These are phyloP conservation scores for Clonostachys byssicola DNA, from an alignment of 2,329 filamentous ascomycete species.

Conservation along the genomic window DNA sequence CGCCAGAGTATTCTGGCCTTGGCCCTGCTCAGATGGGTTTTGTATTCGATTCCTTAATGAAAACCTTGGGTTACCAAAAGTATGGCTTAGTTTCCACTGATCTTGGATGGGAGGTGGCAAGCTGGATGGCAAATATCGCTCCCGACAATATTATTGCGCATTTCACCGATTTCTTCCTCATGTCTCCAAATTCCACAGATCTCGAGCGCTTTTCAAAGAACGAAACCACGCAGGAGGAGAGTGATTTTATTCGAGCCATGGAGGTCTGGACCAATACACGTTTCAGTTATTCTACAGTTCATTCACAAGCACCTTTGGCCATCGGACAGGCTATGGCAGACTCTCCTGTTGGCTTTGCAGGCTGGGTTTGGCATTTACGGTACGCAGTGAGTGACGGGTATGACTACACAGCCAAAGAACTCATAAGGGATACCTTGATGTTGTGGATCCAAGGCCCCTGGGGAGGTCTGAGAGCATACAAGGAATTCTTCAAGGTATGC, in stretches of 20 bases:
- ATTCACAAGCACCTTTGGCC: not conserved
- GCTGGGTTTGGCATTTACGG: constrained; percentile 3
- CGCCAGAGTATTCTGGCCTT: not conserved
- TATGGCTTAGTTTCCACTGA: constrained; percentile 4
- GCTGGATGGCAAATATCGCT: not conserved
- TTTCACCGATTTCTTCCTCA: constrained; percentile 17
- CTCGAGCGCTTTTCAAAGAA: constrained; percentile 1
- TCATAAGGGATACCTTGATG: constrained; percentile 2
- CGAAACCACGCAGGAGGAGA: constrained; percentile 1
- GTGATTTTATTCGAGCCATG: not conserved
- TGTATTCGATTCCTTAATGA: not conserved
- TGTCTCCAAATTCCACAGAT: not conserved
- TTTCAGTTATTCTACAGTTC: not conserved
- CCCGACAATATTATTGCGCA: constrained; percentile 16
- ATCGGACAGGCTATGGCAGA: constrained; percentile 1
- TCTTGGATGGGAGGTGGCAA: not conserved
- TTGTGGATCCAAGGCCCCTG: constrained; percentile 2
- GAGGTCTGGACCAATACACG: not conserved
- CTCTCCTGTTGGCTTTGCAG: constrained; percentile 2
- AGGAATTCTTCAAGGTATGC: not conserved
- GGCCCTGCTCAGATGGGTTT: not conserved
- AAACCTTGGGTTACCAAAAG: not conserved
- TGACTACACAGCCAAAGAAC: constrained; percentile 1
- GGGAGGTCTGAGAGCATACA: constrained; percentile 3
- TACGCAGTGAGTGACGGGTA: constrained; percentile 3